A percentile compares a stretch with the other conserved stretches of the same genome.
Evolutionary conservation across 83 land plant genomes (phyloP).

Genomic region (Larix sibirica): DNA sequence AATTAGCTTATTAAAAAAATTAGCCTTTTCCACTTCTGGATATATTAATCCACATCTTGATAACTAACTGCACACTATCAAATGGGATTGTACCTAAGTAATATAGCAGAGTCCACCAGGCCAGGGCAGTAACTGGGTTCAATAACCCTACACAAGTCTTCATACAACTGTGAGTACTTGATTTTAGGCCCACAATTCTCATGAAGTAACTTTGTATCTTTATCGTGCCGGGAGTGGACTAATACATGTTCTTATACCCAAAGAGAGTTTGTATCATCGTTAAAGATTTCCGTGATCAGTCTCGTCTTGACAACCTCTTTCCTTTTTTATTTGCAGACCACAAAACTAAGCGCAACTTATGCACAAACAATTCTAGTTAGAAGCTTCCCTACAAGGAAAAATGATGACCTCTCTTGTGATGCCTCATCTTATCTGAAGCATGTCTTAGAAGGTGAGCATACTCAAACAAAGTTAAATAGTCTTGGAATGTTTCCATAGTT

Average conservation of each 20-base stretch:
- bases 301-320: background rate
- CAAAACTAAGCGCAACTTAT: background rate
- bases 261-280: background rate
- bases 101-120: too few species aligned
- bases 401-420: background rate
- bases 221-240: background rate
- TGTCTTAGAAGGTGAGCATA: background rate
- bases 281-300: background rate
- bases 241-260: background rate
- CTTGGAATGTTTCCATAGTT: background rate
- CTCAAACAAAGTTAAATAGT: background rate
- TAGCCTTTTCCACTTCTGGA: too few species aligned
- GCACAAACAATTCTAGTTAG: background rate
- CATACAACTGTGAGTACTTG: too few species aligned
- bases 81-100: too few species aligned
- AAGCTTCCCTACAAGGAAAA: background rate
- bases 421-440: background rate
- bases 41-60: too few species aligned
- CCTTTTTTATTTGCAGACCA: background rate
- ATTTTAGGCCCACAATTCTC: too few species aligned
- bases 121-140: too few species aligned
- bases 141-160: too few species aligned
- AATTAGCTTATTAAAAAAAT: too few species aligned
- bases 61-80: too few species aligned
- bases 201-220: background rate